Evolutionary conservation across 1,139 yeast species (phyloP).

Genomic region (Ogataea hybrid): DNA sequence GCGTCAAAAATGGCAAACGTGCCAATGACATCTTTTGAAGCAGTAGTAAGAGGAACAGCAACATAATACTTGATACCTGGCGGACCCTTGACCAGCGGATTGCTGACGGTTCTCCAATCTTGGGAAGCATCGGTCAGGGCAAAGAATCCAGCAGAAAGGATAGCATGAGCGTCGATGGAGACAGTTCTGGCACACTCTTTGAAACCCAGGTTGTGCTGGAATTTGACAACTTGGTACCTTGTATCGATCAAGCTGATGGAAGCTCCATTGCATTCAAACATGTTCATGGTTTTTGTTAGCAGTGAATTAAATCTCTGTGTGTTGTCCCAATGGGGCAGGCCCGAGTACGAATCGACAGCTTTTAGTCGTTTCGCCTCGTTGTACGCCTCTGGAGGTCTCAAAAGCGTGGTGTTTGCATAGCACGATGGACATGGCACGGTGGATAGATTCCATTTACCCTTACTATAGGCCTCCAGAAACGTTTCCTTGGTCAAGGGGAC

Average conservation of each 20-base stretch:
- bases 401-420: conserved; percentile 43
- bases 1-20: conserved; percentile 60
- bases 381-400: conserved; percentile 60
- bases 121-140: conserved; percentile 54
- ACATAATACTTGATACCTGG: conserved; percentile 61
- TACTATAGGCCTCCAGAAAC: conserved; percentile 60
- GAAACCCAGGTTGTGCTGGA: conserved; percentile 45
- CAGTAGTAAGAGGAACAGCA: conserved; percentile 53
- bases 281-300: conserved; percentile 36
- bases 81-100: conserved; percentile 61
- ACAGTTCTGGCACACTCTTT: conserved; percentile 52
- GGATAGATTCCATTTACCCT: conserved; percentile 58
- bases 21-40: conserved; percentile 48
- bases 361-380: conserved; percentile 42
- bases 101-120: conserved; percentile 65
- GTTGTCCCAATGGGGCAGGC: conserved; percentile 52
- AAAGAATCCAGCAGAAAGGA: conserved; percentile 55
- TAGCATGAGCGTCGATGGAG: conserved; percentile 66
- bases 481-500: conserved; percentile 53
- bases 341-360: conserved; percentile 41
- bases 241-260: conserved; percentile 57
- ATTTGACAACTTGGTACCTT: conserved; percentile 47
- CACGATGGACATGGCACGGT: conserved; percentile 55
- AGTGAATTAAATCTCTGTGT: conserved; percentile 39
- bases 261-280: conserved; percentile 48